Base-by-base conservation (phyloP, 176 grass and related monocot species). In the Coix lacrymajobi region DNA sequence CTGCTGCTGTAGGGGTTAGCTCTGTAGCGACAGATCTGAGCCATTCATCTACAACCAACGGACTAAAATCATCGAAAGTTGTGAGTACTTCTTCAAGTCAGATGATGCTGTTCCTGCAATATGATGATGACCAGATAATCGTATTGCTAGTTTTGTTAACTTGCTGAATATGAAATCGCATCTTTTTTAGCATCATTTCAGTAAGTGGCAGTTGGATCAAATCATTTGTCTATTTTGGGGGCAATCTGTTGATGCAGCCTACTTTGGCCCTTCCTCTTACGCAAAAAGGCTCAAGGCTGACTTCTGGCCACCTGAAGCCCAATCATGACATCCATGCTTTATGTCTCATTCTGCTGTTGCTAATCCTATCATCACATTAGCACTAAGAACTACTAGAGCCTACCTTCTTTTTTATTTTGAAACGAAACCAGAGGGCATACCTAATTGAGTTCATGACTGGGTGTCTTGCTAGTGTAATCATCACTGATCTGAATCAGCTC, bases 321-420 rank as follows among this genome's bases (percentile, higher is more conserved):
- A 78, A 73, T 86, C 56, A 86, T 82, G 6, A 36, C 66, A 22
- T 1, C n/a, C 7, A 58, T 36, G 66, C 78, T 82, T 86, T 78
- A 76, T 68, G 73, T 30, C 36, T 19, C 17, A 24, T 57, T 72
- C n/a, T 67, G 45, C 30, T 49, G 8, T 28, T 44, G 38, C 37
- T 48, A 78, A 73, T 71, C 0, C 45, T 33, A 90, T 86, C 79
- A 90, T 82, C 24, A 66, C 30, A 74, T 16, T 30, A 22, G 17
- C 83, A 86, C 79, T 82, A 78, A 71, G 16, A 69, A 82, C 7
- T 12, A 77, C 5, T 25, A 41, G 26, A 28, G 4, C 40, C 31
- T 67, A 85, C 79, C 28, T 24, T n/a, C n/a, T n/a, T n/a, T n/a
- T n/a, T n/a, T n/a, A n/a, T n/a, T n/a, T n/a, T n/a, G n/a, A n/a